Percentiles rank a stretch among this genome's conserved stretches.
Conservation (phyloP, 1,284 basidiomycete species). For the Apiotrichum domesticum region DNA sequence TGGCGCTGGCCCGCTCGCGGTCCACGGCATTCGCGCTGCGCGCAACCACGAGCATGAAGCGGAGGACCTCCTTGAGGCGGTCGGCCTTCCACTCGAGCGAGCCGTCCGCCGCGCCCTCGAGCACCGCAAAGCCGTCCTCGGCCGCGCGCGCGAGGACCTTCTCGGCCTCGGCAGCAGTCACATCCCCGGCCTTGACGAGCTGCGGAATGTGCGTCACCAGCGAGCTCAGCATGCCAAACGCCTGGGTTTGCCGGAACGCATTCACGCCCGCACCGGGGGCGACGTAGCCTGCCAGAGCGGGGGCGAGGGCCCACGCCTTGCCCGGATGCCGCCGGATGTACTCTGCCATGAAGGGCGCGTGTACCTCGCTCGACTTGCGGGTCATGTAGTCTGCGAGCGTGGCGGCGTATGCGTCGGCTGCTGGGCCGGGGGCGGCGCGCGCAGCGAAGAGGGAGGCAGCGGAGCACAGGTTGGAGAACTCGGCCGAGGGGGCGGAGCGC, state of each 20-base stretch:
- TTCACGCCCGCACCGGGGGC: slow-evolving; percentile 56
- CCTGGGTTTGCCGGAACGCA: slow-evolving; percentile 66
- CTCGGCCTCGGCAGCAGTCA: slow-evolving; percentile 46
- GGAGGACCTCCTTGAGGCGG: slow-evolving; percentile 73
- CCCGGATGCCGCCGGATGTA: slow-evolving; percentile 65
- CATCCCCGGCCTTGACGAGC: slow-evolving; percentile 48
- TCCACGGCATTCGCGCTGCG: slow-evolving; percentile 56
- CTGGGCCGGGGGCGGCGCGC: slow-evolving; percentile 51
- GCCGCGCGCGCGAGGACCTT: slow-evolving; percentile 54
- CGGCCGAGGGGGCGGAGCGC: slow-evolving; percentile 56
- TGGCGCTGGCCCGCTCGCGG: not conserved
- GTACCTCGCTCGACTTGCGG: slow-evolving; percentile 72
- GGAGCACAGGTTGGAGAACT: slow-evolving; percentile 63
- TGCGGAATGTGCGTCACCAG: slow-evolving; percentile 59
- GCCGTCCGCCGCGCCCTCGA: slow-evolving; percentile 51
- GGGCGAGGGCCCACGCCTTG: slow-evolving; percentile 62
- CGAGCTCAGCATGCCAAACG: slow-evolving; percentile 63
- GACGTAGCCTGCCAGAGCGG: slow-evolving; percentile 53
- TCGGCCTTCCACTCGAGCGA: slow-evolving; percentile 54
- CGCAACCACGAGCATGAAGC: slow-evolving; percentile 61
- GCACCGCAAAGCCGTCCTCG: slow-evolving; percentile 53
- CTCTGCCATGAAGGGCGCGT: slow-evolving; percentile 69
- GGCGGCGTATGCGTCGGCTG: slow-evolving; percentile 53
- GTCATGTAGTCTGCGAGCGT: slow-evolving; percentile 73
- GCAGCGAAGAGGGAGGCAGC: slow-evolving; percentile 68